phyloP scores from a whole-genome alignment of 2,329 filamentous ascomycete species.

The Magnaporthiopsis rhizophila region DNA sequence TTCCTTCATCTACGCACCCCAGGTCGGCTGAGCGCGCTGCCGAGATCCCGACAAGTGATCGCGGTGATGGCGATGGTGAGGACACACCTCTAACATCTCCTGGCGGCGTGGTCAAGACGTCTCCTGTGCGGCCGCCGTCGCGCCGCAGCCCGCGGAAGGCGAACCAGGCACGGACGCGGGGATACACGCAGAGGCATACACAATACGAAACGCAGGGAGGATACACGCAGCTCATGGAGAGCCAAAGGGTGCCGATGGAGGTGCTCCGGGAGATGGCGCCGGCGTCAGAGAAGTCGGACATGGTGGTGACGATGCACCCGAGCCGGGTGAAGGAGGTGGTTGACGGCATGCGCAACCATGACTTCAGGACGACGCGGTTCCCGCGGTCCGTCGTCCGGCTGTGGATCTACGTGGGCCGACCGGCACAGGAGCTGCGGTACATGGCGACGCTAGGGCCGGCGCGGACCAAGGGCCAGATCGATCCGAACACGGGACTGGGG shows the following conservation, averaged over 20 bases:
- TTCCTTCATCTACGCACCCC: neutral
- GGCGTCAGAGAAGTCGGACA: constrained; percentile 42
- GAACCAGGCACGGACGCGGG: neutral
- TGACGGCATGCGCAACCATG: constrained; percentile 41
- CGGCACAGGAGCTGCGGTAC: constrained; percentile 42
- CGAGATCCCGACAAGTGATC: constrained; percentile 3
- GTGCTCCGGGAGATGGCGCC: constrained; percentile 39
- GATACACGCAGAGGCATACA: constrained; percentile 10
- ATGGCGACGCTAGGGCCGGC: constrained; percentile 47
- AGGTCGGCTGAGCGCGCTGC: constrained; percentile 2
- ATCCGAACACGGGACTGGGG: constrained; percentile 34
- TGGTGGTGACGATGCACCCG: constrained; percentile 42
- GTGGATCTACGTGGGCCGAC: constrained; percentile 51
- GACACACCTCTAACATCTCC: constrained; percentile 15
- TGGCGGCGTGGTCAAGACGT: constrained; percentile 4
- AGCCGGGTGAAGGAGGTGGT: constrained; percentile 40
- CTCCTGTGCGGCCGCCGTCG: neutral
- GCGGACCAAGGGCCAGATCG: constrained; percentile 37
- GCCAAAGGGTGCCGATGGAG: constrained; percentile 43
- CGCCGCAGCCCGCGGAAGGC: neutral
- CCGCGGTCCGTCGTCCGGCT: constrained; percentile 47
- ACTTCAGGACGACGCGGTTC: constrained; percentile 48
- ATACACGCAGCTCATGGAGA: constrained; percentile 29
- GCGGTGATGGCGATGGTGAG: constrained; percentile 10
- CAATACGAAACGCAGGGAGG: constrained; percentile 18